These are phyloP conservation scores for Amoeboaphelidium occidentale DNA, from an alignment of 371 early-diverging fungal genomes.

Conservation along the genomic window DNA sequence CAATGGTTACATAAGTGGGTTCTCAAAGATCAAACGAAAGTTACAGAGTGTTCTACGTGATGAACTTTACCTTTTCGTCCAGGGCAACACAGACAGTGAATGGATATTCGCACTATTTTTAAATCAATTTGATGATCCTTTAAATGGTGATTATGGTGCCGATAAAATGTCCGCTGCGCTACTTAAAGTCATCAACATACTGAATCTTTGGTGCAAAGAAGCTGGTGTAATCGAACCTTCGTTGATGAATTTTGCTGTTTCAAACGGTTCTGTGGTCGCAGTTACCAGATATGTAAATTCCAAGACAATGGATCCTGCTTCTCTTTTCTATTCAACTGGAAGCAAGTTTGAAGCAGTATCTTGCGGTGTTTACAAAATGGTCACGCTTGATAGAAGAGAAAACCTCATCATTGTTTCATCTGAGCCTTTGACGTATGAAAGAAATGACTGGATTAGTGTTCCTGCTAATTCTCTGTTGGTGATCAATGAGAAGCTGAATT, in stretches of 20 bases:
- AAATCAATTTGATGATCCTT: slow-evolving; percentile 27
- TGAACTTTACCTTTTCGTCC: slow-evolving; percentile 34
- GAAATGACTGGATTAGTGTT: slow-evolving; percentile 53
- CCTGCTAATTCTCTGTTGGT: slow-evolving; percentile 51
- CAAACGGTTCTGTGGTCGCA: slow-evolving; percentile 48
- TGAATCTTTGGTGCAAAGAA: slow-evolving; percentile 40
- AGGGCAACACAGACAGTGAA: slow-evolving; percentile 66
- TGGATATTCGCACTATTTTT: slow-evolving; percentile 64
- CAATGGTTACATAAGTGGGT: slow-evolving; percentile 48
- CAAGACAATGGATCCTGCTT: slow-evolving; percentile 36
- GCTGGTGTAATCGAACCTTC: slow-evolving; percentile 27
- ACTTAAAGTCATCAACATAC: slow-evolving; percentile 37
- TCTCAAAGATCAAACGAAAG: slow-evolving; percentile 40
- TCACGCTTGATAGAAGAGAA: slow-evolving; percentile 49
- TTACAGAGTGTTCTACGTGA: slow-evolving; percentile 35
- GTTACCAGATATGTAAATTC: slow-evolving; percentile 54
- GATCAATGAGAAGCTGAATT: slow-evolving; percentile 46
- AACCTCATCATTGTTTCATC: slow-evolving; percentile 58
- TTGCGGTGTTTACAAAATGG: slow-evolving; percentile 8
- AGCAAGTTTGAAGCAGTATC: slow-evolving; percentile 12
- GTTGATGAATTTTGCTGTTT: slow-evolving; percentile 61
- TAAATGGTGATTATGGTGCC: slow-evolving; percentile 20
- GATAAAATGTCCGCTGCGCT: slow-evolving; percentile 38
- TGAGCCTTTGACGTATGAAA: slow-evolving; percentile 62
- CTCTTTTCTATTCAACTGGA: slow-evolving; percentile 53